Conservation (phyloP, 2,329 filamentous ascomycete genomes). For the Stachybotrys chartarum region DNA sequence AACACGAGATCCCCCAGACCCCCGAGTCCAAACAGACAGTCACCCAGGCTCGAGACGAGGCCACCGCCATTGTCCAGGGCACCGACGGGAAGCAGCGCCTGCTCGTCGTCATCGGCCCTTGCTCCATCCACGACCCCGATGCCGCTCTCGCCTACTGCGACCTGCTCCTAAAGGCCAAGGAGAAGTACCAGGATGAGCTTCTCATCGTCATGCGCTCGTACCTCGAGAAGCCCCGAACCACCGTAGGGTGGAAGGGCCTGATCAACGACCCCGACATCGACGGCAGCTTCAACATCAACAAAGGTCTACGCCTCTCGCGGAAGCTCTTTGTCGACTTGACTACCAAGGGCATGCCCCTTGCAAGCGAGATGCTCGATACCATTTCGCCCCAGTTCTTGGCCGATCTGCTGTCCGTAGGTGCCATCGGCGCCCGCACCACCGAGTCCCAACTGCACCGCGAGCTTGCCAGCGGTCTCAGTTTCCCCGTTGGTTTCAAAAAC, state of each 20-base stretch:
- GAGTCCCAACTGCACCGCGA: conserved; percentile 95
- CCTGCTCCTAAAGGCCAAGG: conserved; percentile 69
- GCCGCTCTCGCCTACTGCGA: conserved; percentile 92
- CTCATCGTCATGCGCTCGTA: conserved; percentile 97
- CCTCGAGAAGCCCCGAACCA: conserved; percentile 96
- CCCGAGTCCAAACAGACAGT: conserved; percentile 53
- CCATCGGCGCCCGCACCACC: conserved; percentile 91
- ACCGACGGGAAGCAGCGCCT: conserved; percentile 53
- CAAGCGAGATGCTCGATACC: conserved; percentile 96
- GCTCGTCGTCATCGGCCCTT: conserved; percentile 81
- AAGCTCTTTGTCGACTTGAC: conserved; percentile 93
- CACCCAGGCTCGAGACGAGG: conserved; percentile 54
- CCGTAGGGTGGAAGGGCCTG: conserved; percentile 96
- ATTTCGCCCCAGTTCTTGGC: conserved; percentile 96
- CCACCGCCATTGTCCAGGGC: conserved; percentile 61
- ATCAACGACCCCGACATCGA: conserved; percentile 99
- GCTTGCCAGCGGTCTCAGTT: conserved; percentile 85
- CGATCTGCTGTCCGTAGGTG: conserved; percentile 84
- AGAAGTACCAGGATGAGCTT: conserved; percentile 83
- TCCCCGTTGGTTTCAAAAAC: conserved; percentile 99
- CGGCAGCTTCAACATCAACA: conserved; percentile 98
- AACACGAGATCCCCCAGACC: conserved; percentile 75
- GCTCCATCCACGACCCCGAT: conserved; percentile 92
- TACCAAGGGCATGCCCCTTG: conserved; percentile 87
- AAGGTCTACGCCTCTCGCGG: conserved; percentile 78